A percentile compares a stretch with the other conserved stretches of the same genome.
phyloP scores from a whole-genome alignment of 2,329 filamentous ascomycete genomes.

The Botrytis hyacinthi region DNA sequence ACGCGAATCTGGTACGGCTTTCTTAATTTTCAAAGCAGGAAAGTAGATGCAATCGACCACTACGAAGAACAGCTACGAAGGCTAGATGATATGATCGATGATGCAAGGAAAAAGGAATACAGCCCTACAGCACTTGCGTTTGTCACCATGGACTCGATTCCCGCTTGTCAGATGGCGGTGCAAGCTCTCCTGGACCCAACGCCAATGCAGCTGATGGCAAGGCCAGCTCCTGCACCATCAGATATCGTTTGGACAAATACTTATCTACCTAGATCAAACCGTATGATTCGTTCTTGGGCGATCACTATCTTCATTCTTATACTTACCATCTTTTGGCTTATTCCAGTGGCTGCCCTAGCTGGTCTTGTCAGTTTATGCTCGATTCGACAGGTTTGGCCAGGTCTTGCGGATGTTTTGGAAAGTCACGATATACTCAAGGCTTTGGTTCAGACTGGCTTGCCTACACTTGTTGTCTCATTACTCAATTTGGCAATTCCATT shows the following conservation, averaged over 20 bases:
- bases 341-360: slow-evolving; percentile 76
- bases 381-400: slow-evolving; percentile 69
- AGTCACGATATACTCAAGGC: slow-evolving; percentile 69
- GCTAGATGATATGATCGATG: slow-evolving; percentile 71
- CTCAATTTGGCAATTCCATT: slow-evolving; percentile 90
- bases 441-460: slow-evolving; percentile 82
- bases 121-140: slow-evolving; percentile 81
- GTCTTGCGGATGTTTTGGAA: slow-evolving; percentile 64
- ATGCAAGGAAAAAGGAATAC: slow-evolving; percentile 72
- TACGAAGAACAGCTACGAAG: slow-evolving; percentile 81
- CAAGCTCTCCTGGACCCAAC: slow-evolving; percentile 91
- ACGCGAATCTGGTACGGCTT: slow-evolving; percentile 76
- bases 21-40: slow-evolving; percentile 67
- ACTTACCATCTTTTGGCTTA: slow-evolving; percentile 84
- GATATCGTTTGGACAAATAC: slow-evolving; percentile 97
- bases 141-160: slow-evolving; percentile 95
- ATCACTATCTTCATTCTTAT: slow-evolving; percentile 81
- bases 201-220: slow-evolving; percentile 80
- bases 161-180: slow-evolving; percentile 90
- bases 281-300: slow-evolving; percentile 76
- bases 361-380: slow-evolving; percentile 77
- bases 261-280: slow-evolving; percentile 70
- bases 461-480: slow-evolving; percentile 80
- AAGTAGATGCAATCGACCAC: slow-evolving; percentile 89
- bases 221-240: slow-evolving; percentile 79